Evolutionary conservation across 2,329 filamentous ascomycete genomes (phyloP), one percentile per base, ranked within the genome.

Genomic region (Coleophoma cylindrospora): DNA sequence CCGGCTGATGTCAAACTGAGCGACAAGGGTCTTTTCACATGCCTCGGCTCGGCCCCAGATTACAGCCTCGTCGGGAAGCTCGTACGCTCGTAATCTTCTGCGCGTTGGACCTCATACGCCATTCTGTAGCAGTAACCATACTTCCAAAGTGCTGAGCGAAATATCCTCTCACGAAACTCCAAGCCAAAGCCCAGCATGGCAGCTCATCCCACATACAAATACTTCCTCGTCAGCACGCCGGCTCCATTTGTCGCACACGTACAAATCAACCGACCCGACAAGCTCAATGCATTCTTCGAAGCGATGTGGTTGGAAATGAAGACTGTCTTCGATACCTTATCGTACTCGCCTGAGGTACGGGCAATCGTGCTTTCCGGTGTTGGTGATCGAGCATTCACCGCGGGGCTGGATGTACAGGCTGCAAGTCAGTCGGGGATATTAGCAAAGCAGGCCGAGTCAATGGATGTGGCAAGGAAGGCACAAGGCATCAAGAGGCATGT

Each of bases 241-340:
- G 63, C 72, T 36, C 77, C 85, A 62, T 83, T 83, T 72, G 85
- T 96, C 45, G 88, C 85, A n/a, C 89, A 95, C 66, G 87, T 97
- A 52, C 86, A 96, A 70, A 95, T 95, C 71, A 91, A 95, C 73
- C 81, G 91, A 1, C 83, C 91, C 1, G 70, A 81, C 57, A 96
- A 95, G 73, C 74, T 96, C 67, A 97, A 97, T 68, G 84, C 91
- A 56, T 96, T 96, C 68, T 79, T 83, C 57, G 83, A 89, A 66
- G 73, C 81, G 48, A 92, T 96, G 83, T 96, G 91, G 90, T 73
- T 85, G 48, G 90, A 95, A 72, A 76, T 96, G 55, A 81, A 83
- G 49, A 63, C 68, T 12, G 75, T 95, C 58, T 94, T 97, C 73
- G 69, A 74, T 50, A 76, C 79, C 53, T 81, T 96, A 54, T 91